Conservation (phyloP, 352 stramenopile species). For the Pythium grandisporangium region DNA sequence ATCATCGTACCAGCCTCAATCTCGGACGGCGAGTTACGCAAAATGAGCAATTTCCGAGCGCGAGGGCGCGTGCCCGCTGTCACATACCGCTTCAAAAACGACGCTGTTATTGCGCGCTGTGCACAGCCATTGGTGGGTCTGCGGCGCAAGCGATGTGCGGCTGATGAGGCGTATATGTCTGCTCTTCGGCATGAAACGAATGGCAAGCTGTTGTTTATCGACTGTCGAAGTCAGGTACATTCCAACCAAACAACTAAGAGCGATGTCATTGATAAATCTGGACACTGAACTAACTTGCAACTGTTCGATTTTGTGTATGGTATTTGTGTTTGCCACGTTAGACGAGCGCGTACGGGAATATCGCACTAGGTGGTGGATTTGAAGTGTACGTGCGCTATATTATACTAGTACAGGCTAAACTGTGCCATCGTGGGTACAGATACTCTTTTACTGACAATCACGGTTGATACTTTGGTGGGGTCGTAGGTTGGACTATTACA, state of each 20-base stretch:
- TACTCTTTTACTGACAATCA: no score
- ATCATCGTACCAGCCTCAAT: constrained; percentile 89
- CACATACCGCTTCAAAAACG: constrained; percentile 87
- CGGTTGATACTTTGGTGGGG: no score
- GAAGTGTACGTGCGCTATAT: constrained; percentile 57
- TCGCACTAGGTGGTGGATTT: constrained; percentile 71
- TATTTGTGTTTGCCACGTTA: constrained; percentile 2
- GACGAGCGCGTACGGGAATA: constrained; percentile 80
- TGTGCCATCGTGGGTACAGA: no score
- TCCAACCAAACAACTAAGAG: neutral
- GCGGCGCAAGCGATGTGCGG: constrained; percentile 83
- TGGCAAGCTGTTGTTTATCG: constrained; percentile 63
- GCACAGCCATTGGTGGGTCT: constrained; percentile 94
- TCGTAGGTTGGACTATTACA: constrained; percentile 78
- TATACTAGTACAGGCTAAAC: no score
- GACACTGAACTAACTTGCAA: no score
- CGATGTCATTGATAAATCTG: neutral
- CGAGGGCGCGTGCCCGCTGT: constrained; percentile 89
- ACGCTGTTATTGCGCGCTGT: constrained; percentile 89
- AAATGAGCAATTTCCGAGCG: constrained; percentile 87
- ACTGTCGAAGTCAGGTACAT: constrained; percentile 66
- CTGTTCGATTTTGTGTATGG: neutral
- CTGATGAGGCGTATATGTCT: constrained; percentile 85
- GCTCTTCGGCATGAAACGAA: constrained; percentile 46
- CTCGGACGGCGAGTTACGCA: constrained; percentile 85